Conservation (phyloP, 2,329 filamentous ascomycete species). For the Elsinoe australis region DNA sequence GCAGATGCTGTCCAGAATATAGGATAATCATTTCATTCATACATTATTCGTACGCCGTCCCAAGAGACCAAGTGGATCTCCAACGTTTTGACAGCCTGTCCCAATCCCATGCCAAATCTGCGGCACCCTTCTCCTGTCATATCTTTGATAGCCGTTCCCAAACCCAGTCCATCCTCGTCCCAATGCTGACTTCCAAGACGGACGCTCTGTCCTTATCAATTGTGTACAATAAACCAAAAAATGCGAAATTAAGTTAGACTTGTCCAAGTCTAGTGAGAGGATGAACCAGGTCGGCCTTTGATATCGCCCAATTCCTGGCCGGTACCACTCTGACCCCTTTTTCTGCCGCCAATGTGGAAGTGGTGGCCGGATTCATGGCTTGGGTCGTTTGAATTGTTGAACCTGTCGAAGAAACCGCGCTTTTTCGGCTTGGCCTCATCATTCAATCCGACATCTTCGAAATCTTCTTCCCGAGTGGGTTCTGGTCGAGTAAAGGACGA, state of each 20-base stretch:
- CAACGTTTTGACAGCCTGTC: too few relatives aligned
- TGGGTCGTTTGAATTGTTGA: slow-evolving; percentile 51
- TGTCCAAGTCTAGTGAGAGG: background rate
- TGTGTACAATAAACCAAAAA: slow-evolving; percentile 5
- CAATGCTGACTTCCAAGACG: background rate
- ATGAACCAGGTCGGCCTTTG: slow-evolving; percentile 16
- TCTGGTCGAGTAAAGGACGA: slow-evolving; percentile 29
- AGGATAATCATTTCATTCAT: slow-evolving; percentile 10
- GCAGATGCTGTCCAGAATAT: too few relatives aligned
- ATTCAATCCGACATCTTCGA: slow-evolving; percentile 82
- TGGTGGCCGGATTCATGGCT: slow-evolving; percentile 32
- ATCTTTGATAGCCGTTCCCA: background rate
- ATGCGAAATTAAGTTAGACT: background rate
- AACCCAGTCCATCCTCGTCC: background rate
- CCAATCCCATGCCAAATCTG: too few relatives aligned
- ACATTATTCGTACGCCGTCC: slow-evolving; percentile 6
- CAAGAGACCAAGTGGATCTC: background rate
- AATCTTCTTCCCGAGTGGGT: slow-evolving; percentile 56
- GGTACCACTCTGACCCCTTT: slow-evolving; percentile 61
- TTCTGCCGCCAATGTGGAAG: slow-evolving; percentile 58
- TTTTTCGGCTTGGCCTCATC: slow-evolving; percentile 71
- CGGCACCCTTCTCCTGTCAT: too few relatives aligned
- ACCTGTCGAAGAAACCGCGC: slow-evolving; percentile 71
- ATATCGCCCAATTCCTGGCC: slow-evolving; percentile 65
- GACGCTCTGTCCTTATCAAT: slow-evolving; percentile 9